These are phyloP conservation scores for Rasamsonia emersonii DNA, from an alignment of 2,329 filamentous ascomycete species.

Conservation along the genomic window DNA sequence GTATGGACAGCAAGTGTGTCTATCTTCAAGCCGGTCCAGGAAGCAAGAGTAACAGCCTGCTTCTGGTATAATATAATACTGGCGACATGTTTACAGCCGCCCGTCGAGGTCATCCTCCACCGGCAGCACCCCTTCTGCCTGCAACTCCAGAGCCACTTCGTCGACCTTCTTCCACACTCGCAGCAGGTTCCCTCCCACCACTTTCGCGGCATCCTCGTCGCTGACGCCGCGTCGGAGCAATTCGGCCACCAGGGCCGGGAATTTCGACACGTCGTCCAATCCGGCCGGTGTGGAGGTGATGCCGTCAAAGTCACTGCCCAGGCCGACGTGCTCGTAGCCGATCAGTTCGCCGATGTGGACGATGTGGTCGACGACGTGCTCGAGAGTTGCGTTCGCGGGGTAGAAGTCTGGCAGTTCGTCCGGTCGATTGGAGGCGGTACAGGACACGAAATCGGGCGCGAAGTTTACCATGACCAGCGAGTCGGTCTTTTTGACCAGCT, in stretches of 20 bases:
- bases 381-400: conserved; percentile 61
- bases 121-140: conserved; percentile 43
- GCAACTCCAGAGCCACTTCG: conserved; percentile 57
- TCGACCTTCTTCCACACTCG: conserved; percentile 80
- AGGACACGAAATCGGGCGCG: conserved; percentile 71
- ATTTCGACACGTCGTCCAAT: conserved; percentile 77
- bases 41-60: conserved; percentile 28
- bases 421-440: conserved; percentile 49
- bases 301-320: conserved; percentile 86
- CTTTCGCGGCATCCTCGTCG: conserved; percentile 62
- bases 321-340: conserved; percentile 77
- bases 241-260: conserved; percentile 67
- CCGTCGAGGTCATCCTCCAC: conserved; percentile 32
- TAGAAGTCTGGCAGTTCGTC: conserved; percentile 61
- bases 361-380: conserved; percentile 72
- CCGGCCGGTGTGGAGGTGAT: conserved; percentile 54
- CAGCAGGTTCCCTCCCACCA: conserved; percentile 72
- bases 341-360: conserved; percentile 72
- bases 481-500: conserved; percentile 62
- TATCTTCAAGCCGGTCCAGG: too few relatives aligned
- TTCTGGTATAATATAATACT: neutral
- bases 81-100: neutral
- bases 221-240: conserved; percentile 65
- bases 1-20: too few relatives aligned
- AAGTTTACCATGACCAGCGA: conserved; percentile 92